These are phyloP conservation scores for Xerocomellus chrysenteron DNA, from an alignment of 768 basidiomycete species.

Conservation along the genomic window DNA sequence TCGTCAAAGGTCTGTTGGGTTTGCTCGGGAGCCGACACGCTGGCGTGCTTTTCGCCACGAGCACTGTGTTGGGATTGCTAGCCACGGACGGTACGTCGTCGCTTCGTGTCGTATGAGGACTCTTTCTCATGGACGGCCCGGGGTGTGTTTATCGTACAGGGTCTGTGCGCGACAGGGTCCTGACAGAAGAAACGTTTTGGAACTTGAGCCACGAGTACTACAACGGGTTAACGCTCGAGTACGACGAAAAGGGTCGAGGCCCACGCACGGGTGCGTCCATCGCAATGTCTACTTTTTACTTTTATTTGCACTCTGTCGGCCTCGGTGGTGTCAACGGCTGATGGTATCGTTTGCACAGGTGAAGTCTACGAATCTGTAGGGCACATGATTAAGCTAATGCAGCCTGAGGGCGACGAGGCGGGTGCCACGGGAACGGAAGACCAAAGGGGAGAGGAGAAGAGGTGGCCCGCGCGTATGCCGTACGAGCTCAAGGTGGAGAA, in stretches of 20 bases:
- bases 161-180: conserved; percentile 15
- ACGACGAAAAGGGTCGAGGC: conserved; percentile 12
- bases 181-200: conserved; percentile 14
- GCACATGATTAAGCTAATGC: conserved; percentile 21
- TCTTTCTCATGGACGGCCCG: neutral
- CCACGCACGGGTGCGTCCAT: conserved; percentile 13
- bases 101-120: neutral
- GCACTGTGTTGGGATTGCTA: conserved; percentile 11
- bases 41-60: conserved; percentile 15
- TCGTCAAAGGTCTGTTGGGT: conserved; percentile 11
- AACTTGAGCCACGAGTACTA: conserved; percentile 22
- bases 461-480: conserved; percentile 8
- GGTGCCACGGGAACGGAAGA: neutral
- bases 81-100: conserved; percentile 15
- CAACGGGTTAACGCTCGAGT: conserved; percentile 13
- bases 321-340: neutral
- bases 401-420: conserved; percentile 2
- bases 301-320: neutral
- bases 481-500: conserved; percentile 15
- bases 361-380: conserved; percentile 26
- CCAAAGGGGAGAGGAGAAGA: neutral
- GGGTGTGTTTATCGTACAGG: neutral
- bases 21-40: conserved; percentile 21
- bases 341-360: conserved; percentile 4
- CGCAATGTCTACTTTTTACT: neutral